Conservation (phyloP, 139 green algal species). For the Chlorella sp. region DNA sequence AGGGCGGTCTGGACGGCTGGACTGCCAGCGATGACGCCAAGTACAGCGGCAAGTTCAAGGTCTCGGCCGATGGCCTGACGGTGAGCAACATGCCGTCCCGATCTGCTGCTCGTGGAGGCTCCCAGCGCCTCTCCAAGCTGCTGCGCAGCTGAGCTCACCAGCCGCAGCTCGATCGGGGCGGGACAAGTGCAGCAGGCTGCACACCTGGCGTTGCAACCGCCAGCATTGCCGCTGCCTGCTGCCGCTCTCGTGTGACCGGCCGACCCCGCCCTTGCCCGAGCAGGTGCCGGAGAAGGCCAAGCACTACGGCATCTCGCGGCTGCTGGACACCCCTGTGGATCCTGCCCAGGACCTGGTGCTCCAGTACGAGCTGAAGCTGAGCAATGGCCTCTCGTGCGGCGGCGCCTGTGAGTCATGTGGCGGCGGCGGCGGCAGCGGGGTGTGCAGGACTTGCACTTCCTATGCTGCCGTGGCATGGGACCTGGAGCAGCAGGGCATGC, state of each 20-base stretch:
- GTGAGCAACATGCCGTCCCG: background rate
- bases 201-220: too few relatives aligned
- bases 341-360: slow-evolving; percentile 72
- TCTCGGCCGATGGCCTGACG: background rate
- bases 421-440: too few relatives aligned
- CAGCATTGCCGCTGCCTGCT: background rate
- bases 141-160: too few relatives aligned
- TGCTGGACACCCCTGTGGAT: slow-evolving; percentile 62
- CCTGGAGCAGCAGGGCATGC: too few relatives aligned
- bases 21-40: slow-evolving; percentile 37
- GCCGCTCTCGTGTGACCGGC: background rate
- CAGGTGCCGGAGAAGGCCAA: slow-evolving; percentile 78
- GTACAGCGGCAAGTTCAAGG: slow-evolving; percentile 48
- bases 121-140: too few relatives aligned
- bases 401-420: slow-evolving; percentile 64
- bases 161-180: too few relatives aligned
- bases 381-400: slow-evolving; percentile 76
- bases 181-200: too few relatives aligned
- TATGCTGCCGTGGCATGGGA: too few relatives aligned
- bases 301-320: slow-evolving; percentile 80
- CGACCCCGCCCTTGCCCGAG: background rate
- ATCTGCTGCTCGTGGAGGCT: background rate
- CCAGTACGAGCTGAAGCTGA: slow-evolving; percentile 84
- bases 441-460: too few relatives aligned
- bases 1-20: background rate